A percentile compares a stretch with the other conserved stretches of the same genome.
These are phyloP conservation scores for Penicillium salamii DNA, from an alignment of 495 filamentous ascomycete species.

Conservation along the genomic window DNA sequence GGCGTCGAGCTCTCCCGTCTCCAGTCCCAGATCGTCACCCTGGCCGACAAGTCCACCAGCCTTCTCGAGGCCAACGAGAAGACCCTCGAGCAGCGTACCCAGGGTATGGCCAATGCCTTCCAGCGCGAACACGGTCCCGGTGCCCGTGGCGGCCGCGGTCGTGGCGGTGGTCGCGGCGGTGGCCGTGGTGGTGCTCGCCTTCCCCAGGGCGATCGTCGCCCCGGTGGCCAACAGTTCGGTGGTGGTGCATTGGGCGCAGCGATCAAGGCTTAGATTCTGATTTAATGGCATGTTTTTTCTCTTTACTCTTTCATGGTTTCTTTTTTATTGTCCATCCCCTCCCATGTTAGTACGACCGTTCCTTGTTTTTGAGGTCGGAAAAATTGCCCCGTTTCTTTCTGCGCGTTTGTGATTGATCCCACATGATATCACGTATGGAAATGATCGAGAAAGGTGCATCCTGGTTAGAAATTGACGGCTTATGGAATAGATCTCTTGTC, in stretches of 20 bases:
- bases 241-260: conserved; percentile 63
- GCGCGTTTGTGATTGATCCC: conserved; percentile 12
- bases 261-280: conserved; percentile 56
- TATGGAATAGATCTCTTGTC: conserved; percentile 9
- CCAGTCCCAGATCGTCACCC: conserved; percentile 88
- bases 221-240: conserved; percentile 60
- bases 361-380: conserved; percentile 10
- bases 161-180: conserved; percentile 65
- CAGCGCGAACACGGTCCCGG: conserved; percentile 79
- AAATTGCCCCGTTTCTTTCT: conserved; percentile 13
- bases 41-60: conserved; percentile 92
- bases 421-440: conserved; percentile 14
- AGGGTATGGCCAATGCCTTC: conserved; percentile 92
- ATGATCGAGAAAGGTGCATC: conserved; percentile 13
- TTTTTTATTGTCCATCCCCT: conserved; percentile 8
- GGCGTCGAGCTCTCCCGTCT: conserved; percentile 95
- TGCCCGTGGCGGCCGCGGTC: conserved; percentile 63
- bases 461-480: conserved; percentile 12
- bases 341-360: conserved; percentile 10
- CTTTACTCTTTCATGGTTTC: conserved; percentile 16
- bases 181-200: conserved; percentile 63
- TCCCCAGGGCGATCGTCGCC: conserved; percentile 46
- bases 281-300: conserved; percentile 38
- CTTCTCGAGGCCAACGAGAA: conserved; percentile 97
- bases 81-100: conserved; percentile 92